phyloP scores from a whole-genome alignment of 352 stramenopile genomes.

The Globisporangium paddicum region DNA sequence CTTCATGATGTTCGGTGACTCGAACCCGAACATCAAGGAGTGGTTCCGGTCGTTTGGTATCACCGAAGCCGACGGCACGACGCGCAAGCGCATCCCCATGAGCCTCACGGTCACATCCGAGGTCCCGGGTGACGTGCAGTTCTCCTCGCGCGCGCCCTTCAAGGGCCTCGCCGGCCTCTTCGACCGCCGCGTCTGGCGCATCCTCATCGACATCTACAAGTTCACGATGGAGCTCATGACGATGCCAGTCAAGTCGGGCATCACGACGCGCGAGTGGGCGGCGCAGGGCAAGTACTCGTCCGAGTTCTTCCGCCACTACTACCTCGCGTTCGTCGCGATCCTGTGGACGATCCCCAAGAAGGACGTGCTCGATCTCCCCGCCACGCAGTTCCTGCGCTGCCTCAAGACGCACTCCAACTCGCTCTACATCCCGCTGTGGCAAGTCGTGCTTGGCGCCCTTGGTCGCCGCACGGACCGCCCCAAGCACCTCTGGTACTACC shows the following conservation, averaged over 20 bases:
- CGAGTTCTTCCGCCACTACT: conserved; percentile 88
- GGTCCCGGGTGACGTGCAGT: conserved; percentile 75
- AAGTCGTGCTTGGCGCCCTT: conserved; percentile 73
- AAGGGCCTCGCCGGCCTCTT: conserved; percentile 63
- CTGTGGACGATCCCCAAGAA: conserved; percentile 84
- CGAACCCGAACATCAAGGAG: conserved; percentile 89
- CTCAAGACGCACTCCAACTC: conserved; percentile 87
- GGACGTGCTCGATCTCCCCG: conserved; percentile 77
- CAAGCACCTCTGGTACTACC: conserved; percentile 84
- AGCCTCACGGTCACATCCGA: conserved; percentile 83
- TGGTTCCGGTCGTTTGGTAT: conserved; percentile 86
- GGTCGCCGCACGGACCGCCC: conserved; percentile 71
- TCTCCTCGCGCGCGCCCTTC: conserved; percentile 80
- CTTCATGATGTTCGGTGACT: conserved; percentile 91
- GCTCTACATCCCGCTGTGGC: conserved; percentile 84
- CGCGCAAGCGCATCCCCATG: conserved; percentile 85
- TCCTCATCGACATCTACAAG: conserved; percentile 84
- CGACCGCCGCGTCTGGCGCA: conserved; percentile 72
- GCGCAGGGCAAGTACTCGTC: conserved; percentile 63
- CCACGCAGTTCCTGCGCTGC: conserved; percentile 83
- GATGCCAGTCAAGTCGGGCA: conserved; percentile 69
- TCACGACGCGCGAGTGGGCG: conserved; percentile 79
- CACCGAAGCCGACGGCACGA: conserved; percentile 81
- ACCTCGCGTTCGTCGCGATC: conserved; percentile 82
- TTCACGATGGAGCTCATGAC: conserved; percentile 86